phyloP scores from a whole-genome alignment of 768 basidiomycete genomes.

The Suillus placidus region DNA sequence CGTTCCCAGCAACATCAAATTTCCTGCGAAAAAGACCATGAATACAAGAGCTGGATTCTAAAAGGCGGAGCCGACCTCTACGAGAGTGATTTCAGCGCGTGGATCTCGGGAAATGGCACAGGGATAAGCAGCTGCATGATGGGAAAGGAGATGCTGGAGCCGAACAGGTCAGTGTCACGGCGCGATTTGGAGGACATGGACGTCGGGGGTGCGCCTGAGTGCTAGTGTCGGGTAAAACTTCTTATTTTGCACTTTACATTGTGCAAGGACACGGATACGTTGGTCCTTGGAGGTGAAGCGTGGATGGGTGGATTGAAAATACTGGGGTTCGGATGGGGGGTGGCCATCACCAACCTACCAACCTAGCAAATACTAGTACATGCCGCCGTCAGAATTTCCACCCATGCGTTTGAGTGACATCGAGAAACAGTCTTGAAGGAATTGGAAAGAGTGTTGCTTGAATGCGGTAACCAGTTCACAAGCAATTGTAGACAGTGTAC shows the following conservation, averaged over 20 bases:
- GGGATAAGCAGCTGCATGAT: conserved; percentile 72
- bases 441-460: conserved; percentile 55
- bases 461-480: conserved; percentile 74
- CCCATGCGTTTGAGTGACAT: conserved; percentile 83
- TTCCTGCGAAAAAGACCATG: conserved; percentile 59
- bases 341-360: conserved; percentile 98
- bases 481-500: conserved; percentile 60
- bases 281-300: conserved; percentile 40
- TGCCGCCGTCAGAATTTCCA: conserved; percentile 83
- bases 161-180: conserved; percentile 63
- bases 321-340: conserved; percentile 37
- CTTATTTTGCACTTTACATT: conserved; percentile 91
- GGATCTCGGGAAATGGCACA: background rate
- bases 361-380: conserved; percentile 86
- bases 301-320: conserved; percentile 6
- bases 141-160: conserved; percentile 77
- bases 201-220: background rate
- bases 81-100: conserved; percentile 10
- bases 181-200: conserved; percentile 59
- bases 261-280: conserved; percentile 76
- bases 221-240: conserved; percentile 70
- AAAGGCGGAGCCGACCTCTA: conserved; percentile 51
- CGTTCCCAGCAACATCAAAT: conserved; percentile 72
- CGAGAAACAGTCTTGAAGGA: conserved; percentile 67
- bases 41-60: conserved; percentile 69